Base-by-base conservation (phyloP, 495 filamentous ascomycete species). In the Neurospora hispaniola region DNA sequence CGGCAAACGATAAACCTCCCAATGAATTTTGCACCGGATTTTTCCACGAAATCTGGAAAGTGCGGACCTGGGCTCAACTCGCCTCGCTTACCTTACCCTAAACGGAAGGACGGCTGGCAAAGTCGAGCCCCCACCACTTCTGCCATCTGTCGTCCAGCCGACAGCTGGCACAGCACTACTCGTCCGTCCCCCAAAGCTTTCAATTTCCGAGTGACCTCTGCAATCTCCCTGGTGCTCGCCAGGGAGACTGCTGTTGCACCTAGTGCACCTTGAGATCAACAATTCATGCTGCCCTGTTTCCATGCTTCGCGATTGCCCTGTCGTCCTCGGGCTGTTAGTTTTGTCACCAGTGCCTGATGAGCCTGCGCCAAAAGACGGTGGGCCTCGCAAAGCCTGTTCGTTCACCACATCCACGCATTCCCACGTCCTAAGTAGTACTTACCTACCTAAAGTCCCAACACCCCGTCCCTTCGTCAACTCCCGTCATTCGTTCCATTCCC, bases 1-100 rank as follows among this genome's bases (percentile, higher is more conserved):
- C 72, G 71, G 78, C 76, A 71, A 73, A 62, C 74, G 70, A 74
- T 72, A 77, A 79, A 74, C 73, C 78, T 75, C 46, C 76, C 74
- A 62, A 71, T 72, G 73, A 80, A 80, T 80, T 79, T 80, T 77
- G 79, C 75, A 76, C 75, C 72, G 73, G 73, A 75, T 72, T 80
- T 80, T 80, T 75, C 74, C 76, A 71, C 78, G 73, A 79, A 78
- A 71, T 75, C 77, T 76, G 74, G 74, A 79, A 79, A 78, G 79
- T 80, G 79, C 76, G 79, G 74, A 72, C 78, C 77, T 80, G 76
- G 78, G 78, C 76, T 79, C 59, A 70, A 70, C 71, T 71, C 74
- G 54, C 54, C 71, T 78, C 74, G 79, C 78, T 69, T 79, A 78
- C 74, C 14, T 78, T 73, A 70, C 79, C 75, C 68, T 75, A 77